Evolutionary conservation across 768 basidiomycete genomes (phyloP).

Genomic region (Pleurotus djamor): DNA sequence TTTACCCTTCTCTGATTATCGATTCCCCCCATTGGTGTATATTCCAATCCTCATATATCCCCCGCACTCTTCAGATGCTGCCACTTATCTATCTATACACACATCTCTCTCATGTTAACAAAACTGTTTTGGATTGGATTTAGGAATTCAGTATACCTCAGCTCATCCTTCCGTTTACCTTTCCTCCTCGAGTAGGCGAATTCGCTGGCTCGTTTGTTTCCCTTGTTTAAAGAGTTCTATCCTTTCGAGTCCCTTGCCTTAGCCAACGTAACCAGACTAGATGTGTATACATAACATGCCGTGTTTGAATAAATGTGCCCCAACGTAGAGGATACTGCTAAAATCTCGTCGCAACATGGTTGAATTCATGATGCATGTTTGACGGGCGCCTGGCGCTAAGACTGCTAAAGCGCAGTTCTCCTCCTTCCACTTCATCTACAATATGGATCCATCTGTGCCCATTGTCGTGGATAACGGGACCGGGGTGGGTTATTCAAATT

Average conservation of each 20-base stretch:
- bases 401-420: too few species aligned
- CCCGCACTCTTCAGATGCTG: not conserved
- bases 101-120: not conserved
- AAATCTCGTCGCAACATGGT: too few species aligned
- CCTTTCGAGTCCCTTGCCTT: not conserved
- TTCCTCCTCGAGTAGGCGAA: not conserved
- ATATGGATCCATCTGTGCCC: conserved; percentile 48
- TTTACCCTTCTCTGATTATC: not conserved
- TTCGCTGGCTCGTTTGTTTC: not conserved
- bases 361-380: too few species aligned
- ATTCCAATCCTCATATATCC: conserved; percentile 4
- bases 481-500: conserved; percentile 51
- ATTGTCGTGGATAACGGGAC: conserved; percentile 90
- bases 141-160: conserved; percentile 4
- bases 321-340: too few species aligned
- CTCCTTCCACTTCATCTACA: too few species aligned
- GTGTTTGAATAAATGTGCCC: not conserved
- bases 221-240: not conserved
- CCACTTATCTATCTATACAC: not conserved
- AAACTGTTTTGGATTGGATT: conserved; percentile 6
- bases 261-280: not conserved
- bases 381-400: too few species aligned
- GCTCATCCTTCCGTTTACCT: not conserved
- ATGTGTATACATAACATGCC: not conserved
- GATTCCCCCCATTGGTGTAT: conserved; percentile 1